A percentile compares a stretch with the other conserved stretches of the same genome.
phyloP scores from a whole-genome alignment of 1,139 yeast genomes.

The Blastobotrys proliferans region DNA sequence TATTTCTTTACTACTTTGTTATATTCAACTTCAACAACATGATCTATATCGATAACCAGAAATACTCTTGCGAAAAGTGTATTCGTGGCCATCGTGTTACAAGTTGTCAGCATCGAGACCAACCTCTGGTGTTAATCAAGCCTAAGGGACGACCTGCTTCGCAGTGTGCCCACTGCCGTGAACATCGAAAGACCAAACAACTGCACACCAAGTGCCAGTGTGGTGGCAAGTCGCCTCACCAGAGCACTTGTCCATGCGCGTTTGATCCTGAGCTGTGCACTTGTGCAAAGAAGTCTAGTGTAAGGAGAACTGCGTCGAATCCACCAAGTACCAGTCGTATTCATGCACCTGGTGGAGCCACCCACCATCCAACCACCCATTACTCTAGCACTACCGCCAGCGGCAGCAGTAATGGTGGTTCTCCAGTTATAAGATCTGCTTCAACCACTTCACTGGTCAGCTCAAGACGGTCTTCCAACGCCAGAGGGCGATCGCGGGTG shows the following conservation, averaged over 20 bases:
- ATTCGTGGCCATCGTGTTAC: slow-evolving; percentile 95
- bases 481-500: slow-evolving; percentile 2
- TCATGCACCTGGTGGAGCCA: slow-evolving; percentile 7
- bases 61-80: slow-evolving; percentile 93
- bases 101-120: slow-evolving; percentile 87
- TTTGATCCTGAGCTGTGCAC: slow-evolving; percentile 54
- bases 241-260: slow-evolving; percentile 50
- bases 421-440: slow-evolving; percentile 13
- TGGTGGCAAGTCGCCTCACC: slow-evolving; percentile 40
- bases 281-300: slow-evolving; percentile 42
- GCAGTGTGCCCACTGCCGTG: slow-evolving; percentile 85
- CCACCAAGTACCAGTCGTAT: slow-evolving; percentile 17
- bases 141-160: slow-evolving; percentile 96
- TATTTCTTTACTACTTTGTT: slow-evolving; percentile 33
- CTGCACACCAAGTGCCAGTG: slow-evolving; percentile 74
- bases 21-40: slow-evolving; percentile 41
- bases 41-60: slow-evolving; percentile 88
- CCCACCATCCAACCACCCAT: not conserved
- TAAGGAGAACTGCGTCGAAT: slow-evolving; percentile 15
- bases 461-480: slow-evolving; percentile 1
- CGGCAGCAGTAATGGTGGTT: not conserved
- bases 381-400: no score
- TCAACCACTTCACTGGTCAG: slow-evolving; percentile 16
- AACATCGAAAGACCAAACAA: slow-evolving; percentile 64
- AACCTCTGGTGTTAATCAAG: slow-evolving; percentile 85